Conservation (phyloP, 2,329 filamentous ascomycete genomes). For the Clarireedia homoeocarpa region DNA sequence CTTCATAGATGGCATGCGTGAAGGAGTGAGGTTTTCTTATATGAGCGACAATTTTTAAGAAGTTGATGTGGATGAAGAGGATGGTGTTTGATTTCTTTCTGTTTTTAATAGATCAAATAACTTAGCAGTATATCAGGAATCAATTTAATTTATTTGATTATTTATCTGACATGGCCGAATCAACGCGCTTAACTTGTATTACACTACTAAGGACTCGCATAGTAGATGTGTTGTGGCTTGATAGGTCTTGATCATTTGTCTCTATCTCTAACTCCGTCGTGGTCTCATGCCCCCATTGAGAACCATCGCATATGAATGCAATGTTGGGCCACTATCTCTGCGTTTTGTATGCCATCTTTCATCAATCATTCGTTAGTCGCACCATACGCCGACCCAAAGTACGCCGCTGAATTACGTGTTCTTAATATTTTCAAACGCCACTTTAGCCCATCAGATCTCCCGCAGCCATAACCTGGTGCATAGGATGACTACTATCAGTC, state of each 20-base stretch:
- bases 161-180: too few relatives aligned
- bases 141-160: too few relatives aligned
- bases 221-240: background rate
- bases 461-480: constrained; percentile 10
- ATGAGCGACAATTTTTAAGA: too few relatives aligned
- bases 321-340: background rate
- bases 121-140: too few relatives aligned
- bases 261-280: constrained; percentile 7
- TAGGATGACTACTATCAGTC: background rate
- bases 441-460: constrained; percentile 12
- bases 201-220: too few relatives aligned
- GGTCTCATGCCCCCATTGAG: constrained; percentile 1
- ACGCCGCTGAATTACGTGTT: background rate
- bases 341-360: background rate
- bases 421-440: background rate
- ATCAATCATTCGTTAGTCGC: background rate
- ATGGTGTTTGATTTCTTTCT: too few relatives aligned
- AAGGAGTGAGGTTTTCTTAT: background rate
- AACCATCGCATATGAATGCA: background rate
- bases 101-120: too few relatives aligned
- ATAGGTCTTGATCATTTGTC: background rate
- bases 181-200: too few relatives aligned
- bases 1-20: background rate
- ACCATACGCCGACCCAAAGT: constrained; percentile 1
- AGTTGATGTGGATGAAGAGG: too few relatives aligned